phyloP scores from a whole-genome alignment of 148 eudicot species.

The Amaranthus cruentus region DNA sequence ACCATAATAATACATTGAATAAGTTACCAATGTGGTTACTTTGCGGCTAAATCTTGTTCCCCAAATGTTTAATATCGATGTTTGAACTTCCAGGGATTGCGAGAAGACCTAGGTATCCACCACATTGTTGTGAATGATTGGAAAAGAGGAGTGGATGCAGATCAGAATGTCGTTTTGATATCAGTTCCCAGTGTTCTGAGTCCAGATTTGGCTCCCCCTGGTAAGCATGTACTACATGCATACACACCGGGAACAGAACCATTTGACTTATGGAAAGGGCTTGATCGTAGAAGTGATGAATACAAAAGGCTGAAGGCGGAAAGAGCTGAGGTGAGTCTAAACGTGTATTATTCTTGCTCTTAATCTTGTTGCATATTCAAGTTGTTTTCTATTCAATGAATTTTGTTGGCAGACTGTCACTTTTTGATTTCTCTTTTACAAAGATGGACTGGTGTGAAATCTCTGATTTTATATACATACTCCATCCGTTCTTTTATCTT shows the following conservation, averaged over 20 bases:
- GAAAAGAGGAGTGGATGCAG: slow-evolving; percentile 91
- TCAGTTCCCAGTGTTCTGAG: slow-evolving; percentile 86
- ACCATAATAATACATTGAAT: background rate
- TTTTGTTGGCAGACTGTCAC: too few relatives aligned
- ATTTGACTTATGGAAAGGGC: slow-evolving; percentile 86
- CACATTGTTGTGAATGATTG: slow-evolving; percentile 94
- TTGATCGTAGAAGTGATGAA: slow-evolving; percentile 72
- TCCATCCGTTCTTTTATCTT: too few relatives aligned
- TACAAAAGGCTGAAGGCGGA: slow-evolving; percentile 85
- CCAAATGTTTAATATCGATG: slow-evolving; percentile 3
- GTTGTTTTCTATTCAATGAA: too few relatives aligned
- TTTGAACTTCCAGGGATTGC: slow-evolving; percentile 45
- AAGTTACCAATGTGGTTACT: background rate
- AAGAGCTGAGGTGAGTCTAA: slow-evolving; percentile 69
- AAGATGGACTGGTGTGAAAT: too few relatives aligned
- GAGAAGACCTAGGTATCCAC: slow-evolving; percentile 84
- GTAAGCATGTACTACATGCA: slow-evolving; percentile 90
- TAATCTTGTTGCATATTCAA: background rate
- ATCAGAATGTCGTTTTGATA: slow-evolving; percentile 92
- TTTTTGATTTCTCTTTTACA: too few relatives aligned
- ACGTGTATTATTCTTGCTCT: background rate
- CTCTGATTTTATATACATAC: too few relatives aligned
- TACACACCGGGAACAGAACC: slow-evolving; percentile 95
- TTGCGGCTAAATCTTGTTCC: background rate
- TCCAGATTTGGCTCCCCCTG: slow-evolving; percentile 83